Evolutionary conservation across 257 asterid species (phyloP), one percentile per base, ranked within the genome.

Genomic region (Euphrasia confusa): DNA sequence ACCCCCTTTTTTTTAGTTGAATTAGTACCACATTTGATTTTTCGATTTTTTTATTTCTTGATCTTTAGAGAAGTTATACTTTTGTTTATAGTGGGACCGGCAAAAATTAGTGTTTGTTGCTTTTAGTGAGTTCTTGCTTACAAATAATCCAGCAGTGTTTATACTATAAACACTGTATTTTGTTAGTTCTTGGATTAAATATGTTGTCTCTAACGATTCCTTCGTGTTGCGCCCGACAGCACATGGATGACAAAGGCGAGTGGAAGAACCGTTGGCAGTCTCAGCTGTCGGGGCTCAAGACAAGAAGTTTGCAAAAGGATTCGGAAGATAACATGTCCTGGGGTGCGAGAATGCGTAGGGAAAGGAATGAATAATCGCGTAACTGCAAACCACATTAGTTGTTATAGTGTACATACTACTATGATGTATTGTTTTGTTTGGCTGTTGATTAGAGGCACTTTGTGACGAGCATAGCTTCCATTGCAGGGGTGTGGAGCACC

Each of bases 251-350:
- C 40, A 80, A 68, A 26, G 58, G 58, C 1, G 86, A 81, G 70
- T 90, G 97, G 96, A 87, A 78, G 69, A 68, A 40, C 73, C 75
- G 76, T 6, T 87, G 96, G 95, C 83, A 87, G 75, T 68, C 80
- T 14, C 97, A 87, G 63, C 66, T 90, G 37, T 80, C 90, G 2
- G 95, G 71, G 71, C 80, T 90, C 13, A 81, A 83, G 74, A 74
- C 73, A 69, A 80, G 89, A 77, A 82, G 92, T 52, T 32, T 10
- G 76, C 44, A 73, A 11, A 87, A 79, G 74, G 82, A 81, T 40
- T 48, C 72, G 0, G 64, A 47, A 2, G 80, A 68, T 35, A 62
- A 62, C 54, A 81, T 68, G 79, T 90, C 97, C 1, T 90, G 97
- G 96, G 96, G 80, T 0, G 96, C 90, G 7, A 74, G 80, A 63